Percentiles rank a stretch among this genome's conserved stretches.
phyloP scores from a whole-genome alignment of 2,329 filamentous ascomycete species.

The Sporothrix dimorphospora region DNA sequence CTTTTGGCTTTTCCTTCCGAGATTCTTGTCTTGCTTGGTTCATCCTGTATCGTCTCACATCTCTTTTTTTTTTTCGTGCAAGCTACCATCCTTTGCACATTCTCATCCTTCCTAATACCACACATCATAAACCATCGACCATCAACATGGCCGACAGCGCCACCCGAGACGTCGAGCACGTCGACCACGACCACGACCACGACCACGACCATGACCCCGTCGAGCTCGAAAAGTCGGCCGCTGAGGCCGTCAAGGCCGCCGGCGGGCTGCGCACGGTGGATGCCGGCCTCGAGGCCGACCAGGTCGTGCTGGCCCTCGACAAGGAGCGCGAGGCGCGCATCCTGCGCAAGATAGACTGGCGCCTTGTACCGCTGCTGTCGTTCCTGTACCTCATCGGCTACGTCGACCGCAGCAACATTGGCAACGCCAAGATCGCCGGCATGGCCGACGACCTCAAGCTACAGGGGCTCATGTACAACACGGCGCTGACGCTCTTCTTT shows the following conservation, averaged over 20 bases:
- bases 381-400: slow-evolving; percentile 32
- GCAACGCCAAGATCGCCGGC: slow-evolving; percentile 32
- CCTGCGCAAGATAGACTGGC: slow-evolving; percentile 31
- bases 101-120: not conserved
- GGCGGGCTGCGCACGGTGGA: slow-evolving; percentile 28
- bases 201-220: not conserved
- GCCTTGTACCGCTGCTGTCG: slow-evolving; percentile 30
- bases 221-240: slow-evolving; percentile 22
- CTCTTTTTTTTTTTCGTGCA: too few species aligned
- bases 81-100: not conserved
- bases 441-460: slow-evolving; percentile 30
- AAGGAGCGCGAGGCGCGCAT: slow-evolving; percentile 26
- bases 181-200: slow-evolving; percentile 8
- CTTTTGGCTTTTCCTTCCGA: not conserved
- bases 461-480: slow-evolving; percentile 31
- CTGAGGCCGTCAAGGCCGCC: not conserved
- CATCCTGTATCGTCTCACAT: not conserved
- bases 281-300: slow-evolving; percentile 25
- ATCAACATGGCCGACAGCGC: not conserved
- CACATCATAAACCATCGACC: not conserved
- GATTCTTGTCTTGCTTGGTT: not conserved
- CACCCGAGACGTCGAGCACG: slow-evolving; percentile 23
- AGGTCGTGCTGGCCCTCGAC: slow-evolving; percentile 25
- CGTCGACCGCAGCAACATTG: slow-evolving; percentile 34
- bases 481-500: slow-evolving; percentile 34